Conservation (phyloP, 1,284 basidiomycete genomes). For the Phylloporus sp. region DNA sequence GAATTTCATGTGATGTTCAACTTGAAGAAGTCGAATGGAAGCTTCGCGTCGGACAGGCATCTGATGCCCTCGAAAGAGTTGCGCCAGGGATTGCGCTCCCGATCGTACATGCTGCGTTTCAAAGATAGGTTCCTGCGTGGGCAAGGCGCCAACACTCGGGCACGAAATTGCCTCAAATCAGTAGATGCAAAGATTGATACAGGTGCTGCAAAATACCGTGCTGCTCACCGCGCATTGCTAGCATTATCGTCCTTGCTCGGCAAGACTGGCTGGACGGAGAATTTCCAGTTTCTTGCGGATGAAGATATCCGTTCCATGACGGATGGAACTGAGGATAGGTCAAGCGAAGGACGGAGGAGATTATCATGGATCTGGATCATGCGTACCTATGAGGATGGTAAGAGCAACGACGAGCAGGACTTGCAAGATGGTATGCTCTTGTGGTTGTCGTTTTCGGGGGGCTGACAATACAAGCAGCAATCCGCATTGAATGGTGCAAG, state of each 20-base stretch:
- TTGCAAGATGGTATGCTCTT: neutral
- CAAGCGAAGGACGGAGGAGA: neutral
- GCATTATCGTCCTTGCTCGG: neutral
- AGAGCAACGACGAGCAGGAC: too few relatives aligned
- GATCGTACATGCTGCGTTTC: constrained; percentile 7
- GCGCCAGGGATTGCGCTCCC: neutral
- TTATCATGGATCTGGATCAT: too few relatives aligned
- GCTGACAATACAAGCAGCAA: neutral
- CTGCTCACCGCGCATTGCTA: neutral
- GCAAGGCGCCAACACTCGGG: constrained; percentile 7
- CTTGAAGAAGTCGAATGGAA: constrained; percentile 12
- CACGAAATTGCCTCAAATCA: constrained; percentile 3
- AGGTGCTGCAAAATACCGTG: constrained; percentile 1
- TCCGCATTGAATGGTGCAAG: neutral
- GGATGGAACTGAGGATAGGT: neutral
- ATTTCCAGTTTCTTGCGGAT: neutral
- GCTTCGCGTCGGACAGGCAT: neutral
- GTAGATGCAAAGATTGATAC: constrained; percentile 6
- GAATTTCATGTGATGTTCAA: neutral
- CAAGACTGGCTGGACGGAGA: constrained; percentile 1
- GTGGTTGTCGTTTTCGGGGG: neutral
- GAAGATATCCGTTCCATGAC: constrained; percentile 6
- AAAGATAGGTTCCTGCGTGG: constrained; percentile 11
- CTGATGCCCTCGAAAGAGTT: constrained; percentile 8
- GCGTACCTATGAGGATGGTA: too few relatives aligned